These are phyloP conservation scores for Trichocladium antarcticum DNA, from an alignment of 495 filamentous ascomycete genomes.

Conservation along the genomic window DNA sequence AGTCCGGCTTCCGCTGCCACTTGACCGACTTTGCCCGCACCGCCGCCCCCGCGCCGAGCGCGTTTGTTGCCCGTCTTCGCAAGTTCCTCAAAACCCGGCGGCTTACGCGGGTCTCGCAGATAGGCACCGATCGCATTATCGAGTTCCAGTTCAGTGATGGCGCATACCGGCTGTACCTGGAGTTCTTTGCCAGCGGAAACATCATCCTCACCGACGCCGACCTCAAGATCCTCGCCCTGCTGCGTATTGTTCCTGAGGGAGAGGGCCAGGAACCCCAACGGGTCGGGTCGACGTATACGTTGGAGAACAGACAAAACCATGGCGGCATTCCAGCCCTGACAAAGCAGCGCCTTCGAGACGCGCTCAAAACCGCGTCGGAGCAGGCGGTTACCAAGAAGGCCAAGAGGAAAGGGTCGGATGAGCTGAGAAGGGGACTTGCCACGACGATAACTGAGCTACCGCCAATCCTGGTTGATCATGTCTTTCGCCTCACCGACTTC, in stretches of 20 bases:
- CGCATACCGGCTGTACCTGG: slow-evolving; percentile 72
- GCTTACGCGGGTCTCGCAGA: slow-evolving; percentile 67
- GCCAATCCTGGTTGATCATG: slow-evolving; percentile 77
- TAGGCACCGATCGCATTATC: slow-evolving; percentile 88
- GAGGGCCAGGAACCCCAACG: slow-evolving; percentile 69
- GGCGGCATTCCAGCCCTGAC: slow-evolving; percentile 63
- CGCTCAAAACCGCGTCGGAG: slow-evolving; percentile 51
- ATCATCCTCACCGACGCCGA: slow-evolving; percentile 81
- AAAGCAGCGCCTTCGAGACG: slow-evolving; percentile 54
- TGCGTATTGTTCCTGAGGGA: slow-evolving; percentile 63
- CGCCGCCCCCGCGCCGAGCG: slow-evolving; percentile 69
- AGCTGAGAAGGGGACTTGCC: slow-evolving; percentile 65
- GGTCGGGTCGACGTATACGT: slow-evolving; percentile 63
- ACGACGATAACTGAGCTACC: slow-evolving; percentile 77
- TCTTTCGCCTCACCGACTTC: slow-evolving; percentile 55
- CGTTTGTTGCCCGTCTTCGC: slow-evolving; percentile 71
- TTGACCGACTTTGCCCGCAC: slow-evolving; percentile 78
- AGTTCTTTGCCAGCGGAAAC: slow-evolving; percentile 91
- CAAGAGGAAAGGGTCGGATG: slow-evolving; percentile 66
- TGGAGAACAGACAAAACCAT: slow-evolving; percentile 74
- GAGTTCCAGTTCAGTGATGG: slow-evolving; percentile 90
- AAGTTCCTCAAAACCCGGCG: slow-evolving; percentile 80
- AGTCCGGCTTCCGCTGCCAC: slow-evolving; percentile 93
- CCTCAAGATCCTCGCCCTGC: slow-evolving; percentile 61
- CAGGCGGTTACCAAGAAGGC: slow-evolving; percentile 48